Evolutionary conservation across 352 stramenopile genomes (phyloP).

Genomic region (Phytophthora aleatoria): DNA sequence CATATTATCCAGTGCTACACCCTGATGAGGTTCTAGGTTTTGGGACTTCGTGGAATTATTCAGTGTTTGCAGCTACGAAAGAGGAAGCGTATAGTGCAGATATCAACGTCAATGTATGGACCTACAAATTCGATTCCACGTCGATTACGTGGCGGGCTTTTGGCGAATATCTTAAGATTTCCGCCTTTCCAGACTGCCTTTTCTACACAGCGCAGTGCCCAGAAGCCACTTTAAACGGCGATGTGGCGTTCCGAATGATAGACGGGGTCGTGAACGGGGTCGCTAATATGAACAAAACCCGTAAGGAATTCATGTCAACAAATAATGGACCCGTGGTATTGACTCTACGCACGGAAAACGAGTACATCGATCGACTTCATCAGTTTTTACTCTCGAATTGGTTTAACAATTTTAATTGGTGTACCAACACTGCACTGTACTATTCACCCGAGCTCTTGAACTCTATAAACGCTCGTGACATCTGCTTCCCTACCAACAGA

Average conservation of each 20-base stretch:
- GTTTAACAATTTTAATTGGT: conserved; percentile 36
- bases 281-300: background rate
- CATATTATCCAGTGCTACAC: conserved; percentile 29
- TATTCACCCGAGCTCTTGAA: conserved; percentile 31
- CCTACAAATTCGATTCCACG: conserved; percentile 49
- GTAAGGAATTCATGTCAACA: background rate
- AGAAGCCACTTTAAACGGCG: conserved; percentile 4
- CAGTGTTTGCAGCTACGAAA: conserved; percentile 24
- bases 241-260: conserved; percentile 36
- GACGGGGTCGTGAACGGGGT: conserved; percentile 29
- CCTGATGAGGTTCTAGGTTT: conserved; percentile 36
- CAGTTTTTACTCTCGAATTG: conserved; percentile 40
- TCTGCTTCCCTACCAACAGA: conserved; percentile 32
- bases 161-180: conserved; percentile 18
- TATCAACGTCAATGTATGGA: conserved; percentile 25
- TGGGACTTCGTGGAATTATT: conserved; percentile 41
- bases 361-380: conserved; percentile 48
- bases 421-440: conserved; percentile 37
- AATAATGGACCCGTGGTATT: conserved; percentile 3
- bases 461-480: background rate
- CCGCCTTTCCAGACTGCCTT: conserved; percentile 30
- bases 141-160: conserved; percentile 40
- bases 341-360: conserved; percentile 27
- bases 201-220: conserved; percentile 19
- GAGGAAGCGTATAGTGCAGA: background rate